Conservation (phyloP, 2,329 filamentous ascomycete species). For the Endoconidiophora laricicola region DNA sequence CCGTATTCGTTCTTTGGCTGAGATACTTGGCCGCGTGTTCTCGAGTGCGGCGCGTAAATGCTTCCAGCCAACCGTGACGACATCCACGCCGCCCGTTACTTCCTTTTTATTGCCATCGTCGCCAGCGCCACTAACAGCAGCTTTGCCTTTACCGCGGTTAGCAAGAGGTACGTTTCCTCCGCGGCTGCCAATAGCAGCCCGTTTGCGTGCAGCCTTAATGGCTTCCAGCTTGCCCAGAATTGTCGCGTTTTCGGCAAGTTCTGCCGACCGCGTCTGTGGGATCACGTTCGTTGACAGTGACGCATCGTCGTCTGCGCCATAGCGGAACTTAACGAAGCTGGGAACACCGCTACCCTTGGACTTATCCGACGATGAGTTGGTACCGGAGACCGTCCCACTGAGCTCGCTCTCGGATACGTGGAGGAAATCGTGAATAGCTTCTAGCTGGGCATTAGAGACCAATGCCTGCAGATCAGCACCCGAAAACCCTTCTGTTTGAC, state of each 20-base stretch:
- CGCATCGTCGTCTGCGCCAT: conserved; percentile 39
- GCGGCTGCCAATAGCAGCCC: background rate
- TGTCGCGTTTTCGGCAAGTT: conserved; percentile 57
- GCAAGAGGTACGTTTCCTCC: conserved; percentile 14
- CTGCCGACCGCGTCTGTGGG: conserved; percentile 33
- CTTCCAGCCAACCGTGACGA: conserved; percentile 70
- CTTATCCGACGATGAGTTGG: conserved; percentile 15
- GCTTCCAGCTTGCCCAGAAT: conserved; percentile 70
- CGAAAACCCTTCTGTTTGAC: conserved; percentile 72
- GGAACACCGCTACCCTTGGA: conserved; percentile 17
- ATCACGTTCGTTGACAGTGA: conserved; percentile 18
- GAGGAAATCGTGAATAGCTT: conserved; percentile 89
- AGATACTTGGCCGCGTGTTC: conserved; percentile 69
- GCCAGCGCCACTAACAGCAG: background rate
- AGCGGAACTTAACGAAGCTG: conserved; percentile 71
- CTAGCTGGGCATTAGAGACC: conserved; percentile 88
- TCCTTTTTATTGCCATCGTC: background rate
- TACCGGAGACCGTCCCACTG: conserved; percentile 20
- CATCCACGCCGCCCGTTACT: conserved; percentile 18
- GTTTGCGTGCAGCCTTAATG: conserved; percentile 53
- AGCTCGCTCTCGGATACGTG: conserved; percentile 33
- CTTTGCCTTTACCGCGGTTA: conserved; percentile 15
- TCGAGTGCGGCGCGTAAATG: conserved; percentile 66
- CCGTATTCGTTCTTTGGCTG: conserved; percentile 55
- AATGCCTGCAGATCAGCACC: conserved; percentile 90